These are phyloP conservation scores for Phytophthora aleatoria DNA, from an alignment of 352 stramenopile species.

Conservation along the genomic window DNA sequence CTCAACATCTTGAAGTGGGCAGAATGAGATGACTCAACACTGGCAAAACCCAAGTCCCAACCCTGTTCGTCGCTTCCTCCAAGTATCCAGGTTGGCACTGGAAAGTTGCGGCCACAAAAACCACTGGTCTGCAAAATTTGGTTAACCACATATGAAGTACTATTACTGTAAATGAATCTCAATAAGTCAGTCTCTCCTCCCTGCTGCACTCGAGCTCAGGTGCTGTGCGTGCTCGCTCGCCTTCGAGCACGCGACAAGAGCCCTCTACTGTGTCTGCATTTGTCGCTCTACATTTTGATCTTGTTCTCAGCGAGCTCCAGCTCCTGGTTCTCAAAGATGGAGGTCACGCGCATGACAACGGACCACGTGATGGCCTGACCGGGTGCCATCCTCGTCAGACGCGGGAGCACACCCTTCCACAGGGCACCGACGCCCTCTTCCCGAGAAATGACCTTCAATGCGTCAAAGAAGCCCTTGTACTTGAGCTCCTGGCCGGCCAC, in stretches of 20 bases:
- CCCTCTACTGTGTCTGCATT: neutral
- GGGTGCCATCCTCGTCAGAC: conserved; percentile 95
- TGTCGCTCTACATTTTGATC: conserved; percentile 65
- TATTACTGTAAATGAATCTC: conserved; percentile 36
- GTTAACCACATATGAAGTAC: conserved; percentile 33
- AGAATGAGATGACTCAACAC: neutral
- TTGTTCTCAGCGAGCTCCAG: conserved; percentile 54
- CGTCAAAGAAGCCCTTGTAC: conserved; percentile 95
- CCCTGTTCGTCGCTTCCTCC: neutral
- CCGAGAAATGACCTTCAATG: conserved; percentile 91
- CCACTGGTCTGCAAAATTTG: neutral
- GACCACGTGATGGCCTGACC: conserved; percentile 98
- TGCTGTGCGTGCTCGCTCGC: conserved; percentile 15
- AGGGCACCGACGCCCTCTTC: conserved; percentile 94
- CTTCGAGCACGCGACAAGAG: conserved; percentile 10
- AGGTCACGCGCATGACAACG: conserved; percentile 88
- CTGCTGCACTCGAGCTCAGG: conserved; percentile 17
- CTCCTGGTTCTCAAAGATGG: conserved; percentile 85
- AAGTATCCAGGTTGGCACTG: neutral
- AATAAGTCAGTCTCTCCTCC: conserved; percentile 32
- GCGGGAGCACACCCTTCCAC: conserved; percentile 97
- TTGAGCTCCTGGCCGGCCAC: conserved; percentile 91
- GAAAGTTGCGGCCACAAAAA: neutral
- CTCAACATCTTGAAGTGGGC: neutral
- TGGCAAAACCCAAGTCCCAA: neutral